Conservation (phyloP, 192 early-diverging fungal genomes). For the Cetraspora pellucida region DNA sequence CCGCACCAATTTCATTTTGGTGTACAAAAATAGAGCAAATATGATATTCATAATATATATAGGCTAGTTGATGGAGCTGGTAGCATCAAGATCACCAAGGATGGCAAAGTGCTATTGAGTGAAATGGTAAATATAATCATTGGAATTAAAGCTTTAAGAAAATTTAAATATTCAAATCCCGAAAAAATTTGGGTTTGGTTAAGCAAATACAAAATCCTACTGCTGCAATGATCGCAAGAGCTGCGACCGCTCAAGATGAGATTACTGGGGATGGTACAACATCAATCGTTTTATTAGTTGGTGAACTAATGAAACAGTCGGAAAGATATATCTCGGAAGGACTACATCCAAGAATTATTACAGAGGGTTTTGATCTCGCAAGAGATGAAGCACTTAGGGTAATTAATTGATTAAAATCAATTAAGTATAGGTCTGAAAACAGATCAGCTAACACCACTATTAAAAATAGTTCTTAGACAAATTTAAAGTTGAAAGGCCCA, state of each 20-base stretch:
- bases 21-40: not conserved
- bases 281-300: conserved; percentile 94
- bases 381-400: conserved; percentile 91
- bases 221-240: conserved; percentile 98
- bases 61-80: conserved; percentile 97
- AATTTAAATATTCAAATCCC: not conserved
- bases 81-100: conserved; percentile 96
- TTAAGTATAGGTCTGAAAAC: no score
- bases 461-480: conserved; percentile 78
- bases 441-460: no score
- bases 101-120: conserved; percentile 96
- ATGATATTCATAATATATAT: not conserved
- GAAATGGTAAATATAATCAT: conserved; percentile 80
- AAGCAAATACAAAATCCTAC: conserved; percentile 99
- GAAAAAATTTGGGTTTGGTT: no score
- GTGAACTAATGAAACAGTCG: conserved; percentile 96
- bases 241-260: conserved; percentile 99
- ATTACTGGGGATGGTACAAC: conserved; percentile 99
- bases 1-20: not conserved
- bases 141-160: conserved; percentile 28
- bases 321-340: conserved; percentile 94
- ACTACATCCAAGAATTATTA: conserved; percentile 92
- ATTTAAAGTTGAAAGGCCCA: conserved; percentile 73
- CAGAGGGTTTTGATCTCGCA: conserved; percentile 96
- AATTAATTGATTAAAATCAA: conserved; percentile 26